Conservation (phyloP, 805 yeast genomes). For the Hanseniaspora vineae region DNA sequence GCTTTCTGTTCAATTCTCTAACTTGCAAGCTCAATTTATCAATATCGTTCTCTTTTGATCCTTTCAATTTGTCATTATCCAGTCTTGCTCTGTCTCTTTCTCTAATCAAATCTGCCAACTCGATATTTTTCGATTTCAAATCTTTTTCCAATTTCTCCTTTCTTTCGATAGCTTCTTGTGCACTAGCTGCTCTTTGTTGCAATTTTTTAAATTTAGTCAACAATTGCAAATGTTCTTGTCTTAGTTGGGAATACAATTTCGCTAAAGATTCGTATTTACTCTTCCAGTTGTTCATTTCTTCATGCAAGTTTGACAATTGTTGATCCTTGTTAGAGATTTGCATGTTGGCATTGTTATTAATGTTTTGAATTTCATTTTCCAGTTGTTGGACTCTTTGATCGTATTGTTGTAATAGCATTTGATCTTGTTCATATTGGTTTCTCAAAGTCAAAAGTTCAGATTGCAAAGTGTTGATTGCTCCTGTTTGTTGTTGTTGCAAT, state of each 20-base stretch:
- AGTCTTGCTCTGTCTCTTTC: constrained; percentile 83
- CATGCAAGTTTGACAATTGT: constrained; percentile 51
- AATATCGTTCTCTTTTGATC: constrained; percentile 49
- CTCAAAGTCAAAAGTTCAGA: constrained; percentile 63
- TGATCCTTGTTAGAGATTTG: constrained; percentile 71
- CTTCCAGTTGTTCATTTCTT: constrained; percentile 68
- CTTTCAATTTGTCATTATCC: constrained; percentile 54
- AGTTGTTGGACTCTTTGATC: constrained; percentile 73
- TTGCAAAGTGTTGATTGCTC: constrained; percentile 68
- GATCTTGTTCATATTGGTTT: constrained; percentile 80
- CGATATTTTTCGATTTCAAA: constrained; percentile 72
- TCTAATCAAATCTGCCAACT: constrained; percentile 75
- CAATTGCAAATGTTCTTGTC: constrained; percentile 80
- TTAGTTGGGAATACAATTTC: constrained; percentile 74
- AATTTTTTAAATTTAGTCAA: constrained; percentile 66
- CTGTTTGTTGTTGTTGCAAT: constrained; percentile 67
- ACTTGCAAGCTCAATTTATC: constrained; percentile 54
- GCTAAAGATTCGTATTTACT: constrained; percentile 83
- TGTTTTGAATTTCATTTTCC: constrained; percentile 54
- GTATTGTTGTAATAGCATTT: constrained; percentile 70
- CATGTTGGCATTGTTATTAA: constrained; percentile 52
- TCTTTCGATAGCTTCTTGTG: constrained; percentile 79
- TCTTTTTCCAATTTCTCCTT: constrained; percentile 75
- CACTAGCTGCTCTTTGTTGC: constrained; percentile 77
- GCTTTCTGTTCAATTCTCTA: constrained; percentile 44